Evolutionary conservation across 208 protist genomes (phyloP), one percentile per base, ranked within the genome.

Genomic region (Herpetomonas samuelpessoai): DNA sequence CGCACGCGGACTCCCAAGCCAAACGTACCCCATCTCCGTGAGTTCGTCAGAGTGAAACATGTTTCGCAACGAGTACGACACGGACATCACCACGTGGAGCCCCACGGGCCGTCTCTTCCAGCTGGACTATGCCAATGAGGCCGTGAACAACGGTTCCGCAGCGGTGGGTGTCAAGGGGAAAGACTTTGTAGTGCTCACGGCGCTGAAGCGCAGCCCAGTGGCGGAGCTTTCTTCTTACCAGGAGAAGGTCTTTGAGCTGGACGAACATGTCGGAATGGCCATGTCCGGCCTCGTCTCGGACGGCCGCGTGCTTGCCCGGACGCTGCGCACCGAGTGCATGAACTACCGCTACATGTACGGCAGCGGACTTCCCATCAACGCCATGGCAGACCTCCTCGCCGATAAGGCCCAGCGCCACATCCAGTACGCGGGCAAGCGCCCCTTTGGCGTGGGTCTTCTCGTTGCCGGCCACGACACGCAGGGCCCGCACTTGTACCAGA

Each of bases 101-200:
- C 98, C 98, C 21, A 91, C 93, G 18, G 97, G 97, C 9, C 80
- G 96, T 45, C 79, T 99, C 49, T 96, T 97, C 80, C 98, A 99
- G 83, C 85, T 99, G 21, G 98, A 99, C 76, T 99, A 99, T 74
- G 99, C 99, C 18, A 99, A 99, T 82, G 98, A 99, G 74, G 99
- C 98, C 0, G 98, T 99, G 0, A 99, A 99, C 73, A 98, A 99
- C 76, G 99, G 99, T 45, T 98, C 93, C 30, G 97, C 97, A 19
- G 81, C 88, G 0, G 97, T 99, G 9, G 99, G 97, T 16, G 75
- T 99, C n/a, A 98, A 98, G 68, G 97, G 90, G 12, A 94, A 91
- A 35, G 91, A 92, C 28, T 88, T 96, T 64, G 97, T 96, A 18
- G 97, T 99, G 21, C 62, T 99, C 0, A 87, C 86, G 1, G 87